A percentile compares a stretch with the other conserved stretches of the same genome.
phyloP scores from a whole-genome alignment of 2,329 filamentous ascomycete species.

The Cephalotrichum gorgonifer region DNA sequence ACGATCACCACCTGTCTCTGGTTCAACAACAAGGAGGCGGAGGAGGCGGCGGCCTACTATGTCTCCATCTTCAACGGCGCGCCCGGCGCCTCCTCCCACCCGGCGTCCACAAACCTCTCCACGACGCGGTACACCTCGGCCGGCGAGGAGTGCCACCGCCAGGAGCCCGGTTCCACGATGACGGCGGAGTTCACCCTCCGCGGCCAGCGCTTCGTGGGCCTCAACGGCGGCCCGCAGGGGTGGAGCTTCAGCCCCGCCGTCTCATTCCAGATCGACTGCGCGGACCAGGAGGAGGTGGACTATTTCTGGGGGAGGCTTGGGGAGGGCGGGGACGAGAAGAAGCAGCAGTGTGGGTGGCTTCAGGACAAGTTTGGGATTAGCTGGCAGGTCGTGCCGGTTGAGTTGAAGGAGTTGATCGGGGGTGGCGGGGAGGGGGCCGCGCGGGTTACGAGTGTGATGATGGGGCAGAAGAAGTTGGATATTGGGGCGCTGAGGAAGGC shows the following conservation, averaged over 20 bases:
- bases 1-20: conserved; percentile 25
- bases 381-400: conserved; percentile 35
- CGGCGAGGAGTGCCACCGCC: conserved; percentile 19
- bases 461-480: conserved; percentile 32
- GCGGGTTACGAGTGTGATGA: conserved; percentile 22
- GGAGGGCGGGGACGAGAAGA: conserved; percentile 24
- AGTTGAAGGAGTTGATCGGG: conserved; percentile 21
- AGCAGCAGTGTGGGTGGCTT: conserved; percentile 33
- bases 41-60: conserved; percentile 30
- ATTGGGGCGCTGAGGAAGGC: conserved; percentile 26
- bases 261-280: conserved; percentile 32
- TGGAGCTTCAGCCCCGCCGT: conserved; percentile 29
- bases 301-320: conserved; percentile 33
- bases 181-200: conserved; percentile 26
- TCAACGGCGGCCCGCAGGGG: conserved; percentile 30
- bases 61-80: conserved; percentile 22
- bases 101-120: conserved; percentile 19
- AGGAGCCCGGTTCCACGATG: conserved; percentile 20
- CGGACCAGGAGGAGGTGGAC: conserved; percentile 34
- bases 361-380: conserved; percentile 32
- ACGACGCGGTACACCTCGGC: conserved; percentile 19
- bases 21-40: conserved; percentile 26
- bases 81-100: conserved; percentile 11
- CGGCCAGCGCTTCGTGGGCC: conserved; percentile 26
- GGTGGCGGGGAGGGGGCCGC: conserved; percentile 22